These are phyloP conservation scores for Halenospora varia DNA, from an alignment of 495 filamentous ascomycete genomes.

Conservation along the genomic window DNA sequence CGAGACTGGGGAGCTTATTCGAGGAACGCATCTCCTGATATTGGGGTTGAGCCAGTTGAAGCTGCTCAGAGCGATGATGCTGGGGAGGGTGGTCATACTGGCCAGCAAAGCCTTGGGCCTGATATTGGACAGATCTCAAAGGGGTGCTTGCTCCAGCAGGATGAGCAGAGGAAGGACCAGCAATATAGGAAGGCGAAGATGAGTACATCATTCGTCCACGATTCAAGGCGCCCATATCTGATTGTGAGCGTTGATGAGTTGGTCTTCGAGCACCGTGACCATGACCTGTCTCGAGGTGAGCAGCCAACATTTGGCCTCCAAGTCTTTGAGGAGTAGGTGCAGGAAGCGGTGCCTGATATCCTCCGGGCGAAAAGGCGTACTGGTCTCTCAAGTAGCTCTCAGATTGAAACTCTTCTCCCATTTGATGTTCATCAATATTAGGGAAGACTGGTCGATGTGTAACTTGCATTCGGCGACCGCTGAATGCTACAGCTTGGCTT, in stretches of 20 bases:
- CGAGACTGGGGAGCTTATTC: neutral
- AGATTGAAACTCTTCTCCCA: neutral
- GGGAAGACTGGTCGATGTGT: constrained; percentile 13
- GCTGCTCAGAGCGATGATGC: neutral
- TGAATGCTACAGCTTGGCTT: neutral
- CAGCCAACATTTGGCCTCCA: constrained; percentile 13
- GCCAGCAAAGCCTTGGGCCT: neutral
- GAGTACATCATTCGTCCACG: constrained; percentile 1
- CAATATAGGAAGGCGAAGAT: neutral
- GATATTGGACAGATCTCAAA: neutral
- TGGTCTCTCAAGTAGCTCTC: neutral
- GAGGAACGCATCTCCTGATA: neutral
- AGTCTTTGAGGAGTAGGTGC: constrained; percentile 17
- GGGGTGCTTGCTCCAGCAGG: neutral
- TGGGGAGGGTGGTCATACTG: neutral
- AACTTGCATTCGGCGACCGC: constrained; percentile 9
- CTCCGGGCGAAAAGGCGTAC: neutral
- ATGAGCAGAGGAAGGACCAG: neutral
- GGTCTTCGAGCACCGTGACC: constrained; percentile 1
- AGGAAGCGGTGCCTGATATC: constrained; percentile 10
- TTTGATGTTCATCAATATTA: constrained; percentile 19
- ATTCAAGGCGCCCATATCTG: constrained; percentile 16
- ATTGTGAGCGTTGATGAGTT: constrained; percentile 21
- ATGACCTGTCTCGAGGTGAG: constrained; percentile 14
- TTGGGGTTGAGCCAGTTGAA: neutral